Conservation (phyloP, 208 protist species). For the Vickermania ingenoplastis region DNA sequence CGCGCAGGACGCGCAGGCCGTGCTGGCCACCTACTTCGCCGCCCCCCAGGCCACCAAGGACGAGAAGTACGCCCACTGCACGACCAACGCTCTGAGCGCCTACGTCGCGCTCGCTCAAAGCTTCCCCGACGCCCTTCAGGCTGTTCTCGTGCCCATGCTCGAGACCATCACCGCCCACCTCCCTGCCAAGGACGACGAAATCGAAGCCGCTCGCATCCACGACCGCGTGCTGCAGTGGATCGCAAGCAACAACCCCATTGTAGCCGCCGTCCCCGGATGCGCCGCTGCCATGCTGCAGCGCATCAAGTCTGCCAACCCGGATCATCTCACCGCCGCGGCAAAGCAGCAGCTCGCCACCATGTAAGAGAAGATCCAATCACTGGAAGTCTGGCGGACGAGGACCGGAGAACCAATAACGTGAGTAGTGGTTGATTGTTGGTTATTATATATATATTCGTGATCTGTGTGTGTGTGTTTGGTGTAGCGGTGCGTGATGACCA, state of each 20-base stretch:
- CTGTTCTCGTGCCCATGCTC: constrained; percentile 21
- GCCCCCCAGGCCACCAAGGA: constrained; percentile 12
- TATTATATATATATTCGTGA: too few species aligned
- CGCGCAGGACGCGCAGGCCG: constrained; percentile 25
- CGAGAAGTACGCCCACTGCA: constrained; percentile 38
- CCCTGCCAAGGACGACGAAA: constrained; percentile 52
- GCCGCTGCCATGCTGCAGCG: constrained; percentile 22
- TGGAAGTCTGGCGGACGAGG: too few species aligned
- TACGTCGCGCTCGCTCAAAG: constrained; percentile 47
- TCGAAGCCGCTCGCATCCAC: constrained; percentile 61
- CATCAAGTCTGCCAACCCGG: constrained; percentile 26
- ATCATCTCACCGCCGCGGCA: constrained; percentile 38
- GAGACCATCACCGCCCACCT: constrained; percentile 28
- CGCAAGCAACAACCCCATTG: constrained; percentile 25
- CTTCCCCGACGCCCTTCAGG: constrained; percentile 21
- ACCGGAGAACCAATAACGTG: too few species aligned
- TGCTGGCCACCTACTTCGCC: constrained; percentile 31
- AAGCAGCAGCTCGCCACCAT: constrained; percentile 39
- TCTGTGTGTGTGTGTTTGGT: too few species aligned
- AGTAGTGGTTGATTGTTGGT: too few species aligned
- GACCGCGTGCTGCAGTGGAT: constrained; percentile 63
- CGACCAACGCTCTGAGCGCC: constrained; percentile 61
- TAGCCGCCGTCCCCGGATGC: constrained; percentile 16
- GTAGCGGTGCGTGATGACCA: too few species aligned
- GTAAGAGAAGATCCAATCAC: too few species aligned